phyloP scores from a whole-genome alignment of 352 stramenopile species.

The Phytophthora gonapodyides region DNA sequence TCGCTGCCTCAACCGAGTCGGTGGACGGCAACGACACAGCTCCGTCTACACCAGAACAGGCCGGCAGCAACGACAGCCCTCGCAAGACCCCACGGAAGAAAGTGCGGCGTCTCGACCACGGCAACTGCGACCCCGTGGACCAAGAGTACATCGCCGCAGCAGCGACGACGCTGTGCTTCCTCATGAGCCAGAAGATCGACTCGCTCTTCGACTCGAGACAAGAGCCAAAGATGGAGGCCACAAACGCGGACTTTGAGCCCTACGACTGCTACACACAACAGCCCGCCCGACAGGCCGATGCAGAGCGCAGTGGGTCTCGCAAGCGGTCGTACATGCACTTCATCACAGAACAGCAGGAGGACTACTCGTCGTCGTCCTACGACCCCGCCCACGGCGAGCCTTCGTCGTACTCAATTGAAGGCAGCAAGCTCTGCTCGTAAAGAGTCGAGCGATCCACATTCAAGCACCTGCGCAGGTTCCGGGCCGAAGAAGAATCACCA shows the following conservation, averaged over 20 bases:
- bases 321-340: constrained; percentile 84
- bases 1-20: constrained; percentile 16
- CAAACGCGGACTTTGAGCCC: constrained; percentile 63
- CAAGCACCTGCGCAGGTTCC: constrained; percentile 13
- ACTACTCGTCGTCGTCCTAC: constrained; percentile 41
- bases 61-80: constrained; percentile 25
- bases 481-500: constrained; percentile 9
- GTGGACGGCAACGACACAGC: constrained; percentile 36
- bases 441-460: constrained; percentile 29
- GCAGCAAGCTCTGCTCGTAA: constrained; percentile 80
- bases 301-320: constrained; percentile 36
- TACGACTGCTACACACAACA: constrained; percentile 72
- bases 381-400: constrained; percentile 39
- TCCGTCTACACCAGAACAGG: constrained; percentile 44
- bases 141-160: constrained; percentile 82
- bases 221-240: constrained; percentile 34
- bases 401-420: constrained; percentile 69
- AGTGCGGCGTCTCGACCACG: constrained; percentile 46
- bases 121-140: constrained; percentile 58
- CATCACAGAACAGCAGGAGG: constrained; percentile 58
- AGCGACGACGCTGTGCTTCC: constrained; percentile 78
- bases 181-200: constrained; percentile 88
- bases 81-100: constrained; percentile 62
- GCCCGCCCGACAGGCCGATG: constrained; percentile 17
- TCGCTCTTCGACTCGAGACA: constrained; percentile 68